Evolutionary conservation across 148 eudicot species (phyloP).

Genomic region (Amaranthus cruentus): DNA sequence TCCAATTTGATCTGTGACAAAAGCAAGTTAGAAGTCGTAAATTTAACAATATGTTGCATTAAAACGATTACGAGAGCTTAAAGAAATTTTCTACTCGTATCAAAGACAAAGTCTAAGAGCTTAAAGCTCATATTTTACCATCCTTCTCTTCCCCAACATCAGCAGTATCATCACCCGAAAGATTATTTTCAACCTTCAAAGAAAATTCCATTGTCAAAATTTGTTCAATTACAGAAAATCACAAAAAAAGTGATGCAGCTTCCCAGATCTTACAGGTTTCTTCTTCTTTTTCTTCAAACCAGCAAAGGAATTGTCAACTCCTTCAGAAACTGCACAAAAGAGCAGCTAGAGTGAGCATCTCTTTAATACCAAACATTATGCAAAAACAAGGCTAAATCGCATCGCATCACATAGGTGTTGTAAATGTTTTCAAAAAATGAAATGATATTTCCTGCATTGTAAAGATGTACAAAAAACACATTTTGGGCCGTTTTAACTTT

Average conservation of each 20-base stretch:
- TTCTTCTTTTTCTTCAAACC: conserved; percentile 82
- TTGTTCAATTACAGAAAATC: conserved; percentile 12
- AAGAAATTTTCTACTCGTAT: background rate
- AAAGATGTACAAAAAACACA: no score
- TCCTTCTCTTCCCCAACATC: conserved; percentile 58
- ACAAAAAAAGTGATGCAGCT: conserved; percentile 5
- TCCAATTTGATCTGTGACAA: conserved; percentile 29
- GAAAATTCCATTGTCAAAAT: background rate
- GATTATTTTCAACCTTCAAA: conserved; percentile 54
- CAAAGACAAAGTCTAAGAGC: background rate
- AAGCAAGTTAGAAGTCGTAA: background rate
- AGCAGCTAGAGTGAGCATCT: background rate
- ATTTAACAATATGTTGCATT: background rate
- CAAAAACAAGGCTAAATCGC: no score
- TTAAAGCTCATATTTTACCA: conserved; percentile 42
- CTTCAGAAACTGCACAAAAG: conserved; percentile 21
- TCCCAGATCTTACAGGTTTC: conserved; percentile 42
- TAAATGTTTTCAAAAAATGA: no score
- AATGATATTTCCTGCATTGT: no score
- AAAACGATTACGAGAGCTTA: background rate
- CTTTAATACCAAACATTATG: background rate
- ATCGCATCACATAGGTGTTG: no score
- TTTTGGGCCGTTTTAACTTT: no score
- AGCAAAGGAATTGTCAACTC: conserved; percentile 51
- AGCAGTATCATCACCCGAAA: conserved; percentile 46